phyloP scores from a whole-genome alignment of 805 yeast genomes.

The Candida boleticola region DNA sequence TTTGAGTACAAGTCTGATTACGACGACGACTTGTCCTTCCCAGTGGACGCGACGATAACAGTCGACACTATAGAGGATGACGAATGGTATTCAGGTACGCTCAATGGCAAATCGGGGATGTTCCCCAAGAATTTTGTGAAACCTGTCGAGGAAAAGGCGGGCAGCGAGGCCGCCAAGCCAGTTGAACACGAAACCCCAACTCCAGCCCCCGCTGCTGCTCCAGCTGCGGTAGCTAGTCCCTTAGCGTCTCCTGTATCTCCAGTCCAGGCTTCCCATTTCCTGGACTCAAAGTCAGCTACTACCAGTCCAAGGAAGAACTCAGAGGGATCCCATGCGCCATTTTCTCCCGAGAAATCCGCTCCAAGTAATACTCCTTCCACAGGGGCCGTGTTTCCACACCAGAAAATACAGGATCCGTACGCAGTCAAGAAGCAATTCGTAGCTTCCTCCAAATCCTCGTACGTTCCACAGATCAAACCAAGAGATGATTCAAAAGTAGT shows the following conservation, averaged over 20 bases:
- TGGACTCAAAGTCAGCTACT: not conserved
- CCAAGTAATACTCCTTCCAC: conserved; percentile 16
- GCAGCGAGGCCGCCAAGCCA: conserved; percentile 3
- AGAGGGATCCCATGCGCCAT: not conserved
- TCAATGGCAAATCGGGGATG: conserved; percentile 67
- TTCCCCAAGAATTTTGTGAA: conserved; percentile 87
- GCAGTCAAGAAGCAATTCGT: conserved; percentile 52
- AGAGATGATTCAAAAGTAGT: conserved; percentile 35
- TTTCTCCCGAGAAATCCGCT: not conserved
- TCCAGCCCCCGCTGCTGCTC: conserved; percentile 3
- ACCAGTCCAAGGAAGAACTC: not conserved
- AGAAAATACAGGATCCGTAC: conserved; percentile 43
- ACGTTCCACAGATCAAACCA: conserved; percentile 49
- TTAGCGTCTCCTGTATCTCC: conserved; percentile 2
- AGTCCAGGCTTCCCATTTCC: not conserved
- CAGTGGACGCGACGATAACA: conserved; percentile 63
- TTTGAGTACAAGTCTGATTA: conserved; percentile 61
- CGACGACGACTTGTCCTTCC: conserved; percentile 80
- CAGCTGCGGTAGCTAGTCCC: conserved; percentile 5
- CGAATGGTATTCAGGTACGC: conserved; percentile 85
- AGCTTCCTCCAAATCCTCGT: conserved; percentile 58
- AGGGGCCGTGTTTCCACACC: conserved; percentile 23
- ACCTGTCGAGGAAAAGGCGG: conserved; percentile 5
- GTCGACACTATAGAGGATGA: conserved; percentile 84
- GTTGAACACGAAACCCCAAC: conserved; percentile 10